Evolutionary conservation across 129 eudicot genomes (phyloP), one percentile per base, ranked within the genome.

Genomic region (Pittosporum tobira): DNA sequence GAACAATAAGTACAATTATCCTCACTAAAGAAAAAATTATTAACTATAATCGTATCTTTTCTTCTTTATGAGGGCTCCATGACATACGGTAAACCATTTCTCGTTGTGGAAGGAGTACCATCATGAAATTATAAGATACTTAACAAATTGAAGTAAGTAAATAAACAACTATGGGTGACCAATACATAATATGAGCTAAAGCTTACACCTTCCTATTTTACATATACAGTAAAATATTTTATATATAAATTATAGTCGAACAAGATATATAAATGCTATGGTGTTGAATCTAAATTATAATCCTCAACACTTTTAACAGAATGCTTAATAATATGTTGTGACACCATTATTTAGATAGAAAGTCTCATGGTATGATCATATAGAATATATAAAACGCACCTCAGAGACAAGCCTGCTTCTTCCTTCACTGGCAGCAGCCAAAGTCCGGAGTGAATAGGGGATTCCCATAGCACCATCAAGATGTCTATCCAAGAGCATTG

Each of bases 331-430:
- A 40, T 3, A 40, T 14, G n/a, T 40, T 40, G 46, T 12, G 46
- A 19, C 15, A 53, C 15, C 11, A 31, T 18, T 16, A 26, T 27
- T 16, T 1, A 55, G 12, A 10, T 21, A 12, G 1, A 36, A 36
- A 36, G 11, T 12, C 6, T 57, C 27, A 57, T 34, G 18, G 46
- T 19, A 36, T 36, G 29, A 14, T 47, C 11, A 44, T 19, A 2
- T 20, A 48, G 12, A 48, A 30, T 36, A 16, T 29, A 34, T 3
- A 44, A 14, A 50, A 55, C 83, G 51, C 19, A 91, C 99, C 99
- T 91, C 96, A 3, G 98, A 78, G 27, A 72, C 84, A 31, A 87
- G 76, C 75, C 95, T 64, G 73, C 82, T 85, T 70, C 96, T 81
- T 81, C 96, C 88, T 76, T 81, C 99, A 70, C 82, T 53, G 23